Conservation (phyloP, 805 yeast species). For the Candida ponderosae region DNA sequence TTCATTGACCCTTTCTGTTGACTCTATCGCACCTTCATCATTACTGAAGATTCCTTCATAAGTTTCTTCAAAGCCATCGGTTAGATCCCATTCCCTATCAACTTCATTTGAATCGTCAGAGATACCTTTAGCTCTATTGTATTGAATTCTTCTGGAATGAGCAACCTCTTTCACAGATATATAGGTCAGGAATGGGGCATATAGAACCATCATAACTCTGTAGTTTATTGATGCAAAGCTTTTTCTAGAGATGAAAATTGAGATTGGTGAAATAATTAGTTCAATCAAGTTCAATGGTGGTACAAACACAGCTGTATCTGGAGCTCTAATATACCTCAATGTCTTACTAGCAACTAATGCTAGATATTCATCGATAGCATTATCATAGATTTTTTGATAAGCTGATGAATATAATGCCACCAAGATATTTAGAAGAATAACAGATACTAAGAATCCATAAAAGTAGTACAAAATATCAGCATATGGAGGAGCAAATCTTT, state of each 20-base stretch:
- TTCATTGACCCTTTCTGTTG: constrained; percentile 25
- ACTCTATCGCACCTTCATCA: constrained; percentile 15
- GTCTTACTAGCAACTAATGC: constrained; percentile 83
- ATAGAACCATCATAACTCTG: constrained; percentile 53
- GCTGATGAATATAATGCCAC: constrained; percentile 84
- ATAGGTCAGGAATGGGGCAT: constrained; percentile 57
- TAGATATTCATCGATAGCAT: constrained; percentile 79
- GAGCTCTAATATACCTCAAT: constrained; percentile 77
- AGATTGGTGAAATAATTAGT: constrained; percentile 38
- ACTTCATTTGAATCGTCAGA: constrained; percentile 75
- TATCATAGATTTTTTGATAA: constrained; percentile 70
- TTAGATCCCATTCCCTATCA: constrained; percentile 76
- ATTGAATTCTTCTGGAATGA: constrained; percentile 61
- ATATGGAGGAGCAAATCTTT: constrained; percentile 74
- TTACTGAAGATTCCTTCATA: constrained; percentile 22
- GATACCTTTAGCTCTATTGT: constrained; percentile 54
- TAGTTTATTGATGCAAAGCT: constrained; percentile 36
- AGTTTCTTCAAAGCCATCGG: constrained; percentile 55
- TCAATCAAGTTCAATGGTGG: constrained; percentile 82
- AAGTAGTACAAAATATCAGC: constrained; percentile 73
- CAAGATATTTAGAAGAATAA: constrained; percentile 72
- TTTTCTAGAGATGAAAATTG: constrained; percentile 28
- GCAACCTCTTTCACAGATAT: constrained; percentile 59
- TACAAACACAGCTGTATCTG: constrained; percentile 76
- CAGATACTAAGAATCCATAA: constrained; percentile 68